These are phyloP conservation scores for Planoprotostelium fungivorum DNA, from an alignment of 78 protist genomes.

Conservation along the genomic window DNA sequence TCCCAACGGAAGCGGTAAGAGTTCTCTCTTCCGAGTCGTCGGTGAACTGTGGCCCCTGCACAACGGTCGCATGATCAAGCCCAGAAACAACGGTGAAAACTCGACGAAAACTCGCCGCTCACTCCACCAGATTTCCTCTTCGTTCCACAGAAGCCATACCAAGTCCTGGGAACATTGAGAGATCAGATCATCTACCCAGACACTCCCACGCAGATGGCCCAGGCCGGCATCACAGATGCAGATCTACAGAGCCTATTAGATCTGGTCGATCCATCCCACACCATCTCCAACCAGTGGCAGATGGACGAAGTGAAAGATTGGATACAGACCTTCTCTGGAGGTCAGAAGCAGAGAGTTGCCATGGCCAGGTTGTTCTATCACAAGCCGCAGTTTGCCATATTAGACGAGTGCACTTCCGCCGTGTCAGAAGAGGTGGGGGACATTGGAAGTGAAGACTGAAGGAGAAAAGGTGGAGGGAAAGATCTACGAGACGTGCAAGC, in stretches of 20 bases:
- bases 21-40: slow-evolving; percentile 74
- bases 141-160: slow-evolving; percentile 31
- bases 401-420: slow-evolving; percentile 87
- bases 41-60: slow-evolving; percentile 85
- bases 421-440: slow-evolving; percentile 60
- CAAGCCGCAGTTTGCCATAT: slow-evolving; percentile 81
- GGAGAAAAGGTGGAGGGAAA: slow-evolving; percentile 23
- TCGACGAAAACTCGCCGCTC: not conserved
- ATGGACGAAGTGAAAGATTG: slow-evolving; percentile 59
- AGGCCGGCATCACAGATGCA: slow-evolving; percentile 63
- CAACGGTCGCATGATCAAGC: slow-evolving; percentile 67
- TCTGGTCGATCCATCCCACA: slow-evolving; percentile 56
- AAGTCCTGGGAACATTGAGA: slow-evolving; percentile 71
- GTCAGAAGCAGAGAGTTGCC: slow-evolving; percentile 81
- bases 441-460: not conserved
- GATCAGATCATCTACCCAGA: slow-evolving; percentile 85
- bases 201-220: slow-evolving; percentile 47
- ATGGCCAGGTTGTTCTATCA: slow-evolving; percentile 86
- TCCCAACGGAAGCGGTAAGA: slow-evolving; percentile 81
- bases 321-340: slow-evolving; percentile 60
- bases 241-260: slow-evolving; percentile 55
- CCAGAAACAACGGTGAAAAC: slow-evolving; percentile 36
- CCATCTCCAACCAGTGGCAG: slow-evolving; percentile 50
- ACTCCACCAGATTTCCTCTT: slow-evolving; percentile 3
- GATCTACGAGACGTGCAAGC: slow-evolving; percentile 61